Base-by-base conservation (phyloP, 2,329 filamentous ascomycete genomes). In the Colletotrichum noveboracense region DNA sequence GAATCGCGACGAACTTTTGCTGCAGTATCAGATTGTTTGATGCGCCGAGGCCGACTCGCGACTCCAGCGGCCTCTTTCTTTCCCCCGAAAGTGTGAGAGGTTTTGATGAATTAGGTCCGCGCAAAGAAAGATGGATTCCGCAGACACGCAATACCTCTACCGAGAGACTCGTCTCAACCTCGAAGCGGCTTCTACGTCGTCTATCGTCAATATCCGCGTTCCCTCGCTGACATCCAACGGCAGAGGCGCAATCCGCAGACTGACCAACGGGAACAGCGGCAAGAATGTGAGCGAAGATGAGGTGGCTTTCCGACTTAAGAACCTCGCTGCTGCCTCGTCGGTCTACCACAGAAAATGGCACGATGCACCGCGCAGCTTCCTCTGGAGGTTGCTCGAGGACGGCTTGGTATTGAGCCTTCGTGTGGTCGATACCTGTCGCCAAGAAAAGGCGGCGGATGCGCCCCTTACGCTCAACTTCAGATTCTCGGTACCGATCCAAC, bases 311-410 rank as follows among this genome's bases (percentile, higher is more conserved):
- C 91, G 93, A 78, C 88, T 90, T 76, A 93, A 91, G 77, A 91
- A 94, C 81, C 87, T 98, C 69, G 95, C 96, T 30, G 93, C 89
- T 3, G 91, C 96, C 36, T 94, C 95, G 32, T 95, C 95, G 4
- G 90, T 98, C 71, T 98, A 95, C 87, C 96, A 98, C 84, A 93
- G 97, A 71, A 91, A 91, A 83, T 91, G 94, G 83, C 92, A 94
- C 81, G 88, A 91, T 78, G 93, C 94, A 78, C 97, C 97, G 52
- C 93, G 94, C 82, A 95, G 92, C 84, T 97, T 98, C 82, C 89
- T 98, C 64, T 99, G 97, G 97, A 92, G 96, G 79, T 90, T 98
- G 52, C 86, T 98, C 76, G 94, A 98, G 81, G 92, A 95, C 80
- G 92, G 93, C 81, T 94, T 91, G 79, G 88, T 95, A 77, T 89